Conservation (phyloP, 495 filamentous ascomycete species). For the Zalerion maritima region DNA sequence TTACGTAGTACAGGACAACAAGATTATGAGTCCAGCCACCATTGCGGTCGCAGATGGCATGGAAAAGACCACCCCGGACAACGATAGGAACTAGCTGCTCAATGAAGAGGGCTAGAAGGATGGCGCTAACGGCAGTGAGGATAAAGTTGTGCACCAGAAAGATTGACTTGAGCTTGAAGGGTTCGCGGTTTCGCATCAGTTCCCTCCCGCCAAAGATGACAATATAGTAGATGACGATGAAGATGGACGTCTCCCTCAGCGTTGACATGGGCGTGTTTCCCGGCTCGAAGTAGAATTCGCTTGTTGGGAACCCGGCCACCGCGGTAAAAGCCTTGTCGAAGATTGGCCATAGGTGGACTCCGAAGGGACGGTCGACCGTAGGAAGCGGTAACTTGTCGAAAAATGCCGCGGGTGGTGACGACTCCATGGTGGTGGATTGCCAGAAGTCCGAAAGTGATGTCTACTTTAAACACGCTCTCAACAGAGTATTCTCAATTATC, state of each 20-base stretch:
- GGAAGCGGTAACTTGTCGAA: constrained; percentile 55
- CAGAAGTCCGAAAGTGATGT: too few species aligned
- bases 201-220: constrained; percentile 64
- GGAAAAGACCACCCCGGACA: constrained; percentile 52
- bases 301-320: constrained; percentile 55
- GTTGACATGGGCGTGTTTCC: constrained; percentile 59
- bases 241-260: constrained; percentile 44
- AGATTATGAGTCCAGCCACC: constrained; percentile 71
- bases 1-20: constrained; percentile 67
- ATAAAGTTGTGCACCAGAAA: constrained; percentile 76
- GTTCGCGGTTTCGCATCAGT: constrained; percentile 52
- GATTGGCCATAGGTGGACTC: constrained; percentile 82
- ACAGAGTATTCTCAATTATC: too few species aligned
- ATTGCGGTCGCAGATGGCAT: constrained; percentile 50
- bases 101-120: constrained; percentile 53
- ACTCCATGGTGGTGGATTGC: constrained; percentile 21
- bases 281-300: constrained; percentile 55
- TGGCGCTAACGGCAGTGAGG: constrained; percentile 53
- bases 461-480: too few species aligned
- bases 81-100: constrained; percentile 61
- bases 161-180: constrained; percentile 50
- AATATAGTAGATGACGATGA: constrained; percentile 56
- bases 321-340: constrained; percentile 72
- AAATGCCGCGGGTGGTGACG: constrained; percentile 34
- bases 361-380: constrained; percentile 83